These are phyloP conservation scores for Candida nemodendra DNA, from an alignment of 805 yeast species.

Conservation along the genomic window DNA sequence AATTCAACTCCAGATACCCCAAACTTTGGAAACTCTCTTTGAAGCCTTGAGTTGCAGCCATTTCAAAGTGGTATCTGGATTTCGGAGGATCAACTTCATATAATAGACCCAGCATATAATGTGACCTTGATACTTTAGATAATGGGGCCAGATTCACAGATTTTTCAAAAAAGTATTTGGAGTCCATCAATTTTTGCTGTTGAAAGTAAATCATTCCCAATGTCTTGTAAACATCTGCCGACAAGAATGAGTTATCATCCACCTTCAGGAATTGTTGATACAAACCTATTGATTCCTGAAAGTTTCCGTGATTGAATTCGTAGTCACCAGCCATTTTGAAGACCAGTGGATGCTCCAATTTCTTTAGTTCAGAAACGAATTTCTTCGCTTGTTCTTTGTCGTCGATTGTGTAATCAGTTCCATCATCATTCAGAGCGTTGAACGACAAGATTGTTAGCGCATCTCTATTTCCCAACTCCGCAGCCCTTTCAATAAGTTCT, in stretches of 20 bases:
- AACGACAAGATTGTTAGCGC: conserved; percentile 76
- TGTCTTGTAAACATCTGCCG: conserved; percentile 71
- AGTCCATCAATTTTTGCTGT: conserved; percentile 46
- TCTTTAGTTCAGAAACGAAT: conserved; percentile 56
- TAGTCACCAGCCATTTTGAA: conserved; percentile 79
- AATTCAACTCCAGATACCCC: conserved; percentile 79
- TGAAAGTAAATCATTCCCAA: conserved; percentile 64
- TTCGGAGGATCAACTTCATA: conserved; percentile 60
- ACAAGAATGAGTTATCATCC: conserved; percentile 55
- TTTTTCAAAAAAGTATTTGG: conserved; percentile 59
- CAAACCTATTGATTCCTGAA: conserved; percentile 55
- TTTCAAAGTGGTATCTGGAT: conserved; percentile 71
- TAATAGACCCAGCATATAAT: conserved; percentile 73
- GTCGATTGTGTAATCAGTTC: conserved; percentile 37
- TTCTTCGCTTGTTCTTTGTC: conserved; percentile 64
- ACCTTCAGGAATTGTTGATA: conserved; percentile 57
- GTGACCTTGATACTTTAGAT: conserved; percentile 68
- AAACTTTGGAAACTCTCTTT: conserved; percentile 71
- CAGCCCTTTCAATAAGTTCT: conserved; percentile 75
- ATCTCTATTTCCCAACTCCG: conserved; percentile 77
- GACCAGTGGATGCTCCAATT: conserved; percentile 67
- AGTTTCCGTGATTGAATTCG: conserved; percentile 49
- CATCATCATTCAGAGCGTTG: conserved; percentile 46
- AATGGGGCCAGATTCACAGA: conserved; percentile 61
- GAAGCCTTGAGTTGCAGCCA: conserved; percentile 75